A percentile compares a stretch with the other conserved stretches of the same genome.
Evolutionary conservation across 768 basidiomycete species (phyloP).

Genomic region (Phaeotremella skinneri): DNA sequence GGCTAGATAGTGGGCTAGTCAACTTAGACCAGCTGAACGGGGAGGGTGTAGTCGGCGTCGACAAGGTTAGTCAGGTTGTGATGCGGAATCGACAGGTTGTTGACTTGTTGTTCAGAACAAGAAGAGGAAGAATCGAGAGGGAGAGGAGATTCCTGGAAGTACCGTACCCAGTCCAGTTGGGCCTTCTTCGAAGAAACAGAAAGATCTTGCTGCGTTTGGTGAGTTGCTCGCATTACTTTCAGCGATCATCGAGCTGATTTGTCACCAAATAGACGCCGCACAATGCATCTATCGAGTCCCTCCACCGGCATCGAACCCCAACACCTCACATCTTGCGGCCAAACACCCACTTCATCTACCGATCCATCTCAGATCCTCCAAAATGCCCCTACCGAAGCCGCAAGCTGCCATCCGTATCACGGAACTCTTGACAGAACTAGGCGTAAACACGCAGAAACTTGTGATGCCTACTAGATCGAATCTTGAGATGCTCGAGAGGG

Average conservation of each 20-base stretch:
- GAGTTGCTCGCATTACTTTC: not conserved
- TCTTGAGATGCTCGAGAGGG: conserved; percentile 65
- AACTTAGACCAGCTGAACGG: conserved; percentile 54
- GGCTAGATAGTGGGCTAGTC: conserved; percentile 80
- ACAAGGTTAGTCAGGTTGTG: conserved; percentile 36
- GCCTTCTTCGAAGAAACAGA: conserved; percentile 21
- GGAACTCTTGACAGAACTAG: conserved; percentile 72
- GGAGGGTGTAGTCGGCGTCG: conserved; percentile 36
- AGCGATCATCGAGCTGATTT: conserved; percentile 1
- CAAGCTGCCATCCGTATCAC: conserved; percentile 68
- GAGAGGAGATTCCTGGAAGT: conserved; percentile 20
- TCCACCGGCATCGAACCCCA: conserved; percentile 21
- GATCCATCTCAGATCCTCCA: conserved; percentile 80
- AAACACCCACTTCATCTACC: conserved; percentile 53
- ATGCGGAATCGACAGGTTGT: not conserved
- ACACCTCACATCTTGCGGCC: conserved; percentile 43
- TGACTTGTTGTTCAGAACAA: conserved; percentile 32
- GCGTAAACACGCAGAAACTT: conserved; percentile 67
- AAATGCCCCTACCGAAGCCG: conserved; percentile 74
- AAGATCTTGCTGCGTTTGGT: conserved; percentile 41
- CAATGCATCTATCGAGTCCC: conserved; percentile 46
- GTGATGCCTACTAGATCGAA: conserved; percentile 94
- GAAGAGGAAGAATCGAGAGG: conserved; percentile 47
- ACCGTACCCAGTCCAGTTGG: conserved; percentile 7
- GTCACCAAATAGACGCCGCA: conserved; percentile 18